phyloP scores from a whole-genome alignment of 805 yeast species.

The Ogataea nonfermentans region DNA sequence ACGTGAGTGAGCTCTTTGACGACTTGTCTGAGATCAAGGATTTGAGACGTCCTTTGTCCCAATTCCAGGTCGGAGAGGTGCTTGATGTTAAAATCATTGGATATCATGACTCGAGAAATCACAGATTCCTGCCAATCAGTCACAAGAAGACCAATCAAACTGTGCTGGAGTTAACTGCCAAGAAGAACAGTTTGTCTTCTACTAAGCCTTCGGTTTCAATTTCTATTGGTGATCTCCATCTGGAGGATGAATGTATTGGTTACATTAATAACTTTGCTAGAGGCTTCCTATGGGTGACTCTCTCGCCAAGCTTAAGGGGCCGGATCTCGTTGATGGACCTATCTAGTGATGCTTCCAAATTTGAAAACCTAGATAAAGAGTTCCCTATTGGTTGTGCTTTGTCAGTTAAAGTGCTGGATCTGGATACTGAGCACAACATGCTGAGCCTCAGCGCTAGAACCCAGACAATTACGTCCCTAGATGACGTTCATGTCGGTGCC shows the following conservation, averaged over 20 bases:
- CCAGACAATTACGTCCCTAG: slow-evolving; percentile 38
- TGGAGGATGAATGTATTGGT: slow-evolving; percentile 53
- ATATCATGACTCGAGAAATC: slow-evolving; percentile 66
- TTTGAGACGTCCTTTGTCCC: slow-evolving; percentile 53
- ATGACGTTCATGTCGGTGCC: slow-evolving; percentile 54
- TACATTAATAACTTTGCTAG: slow-evolving; percentile 63
- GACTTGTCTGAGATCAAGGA: slow-evolving; percentile 53
- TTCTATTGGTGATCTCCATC: slow-evolving; percentile 41
- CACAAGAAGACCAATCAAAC: slow-evolving; percentile 54
- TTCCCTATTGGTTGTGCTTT: slow-evolving; percentile 75
- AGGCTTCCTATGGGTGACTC: slow-evolving; percentile 64
- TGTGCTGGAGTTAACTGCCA: slow-evolving; percentile 63
- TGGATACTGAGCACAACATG: slow-evolving; percentile 53
- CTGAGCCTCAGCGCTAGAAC: slow-evolving; percentile 49
- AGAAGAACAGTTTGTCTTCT: slow-evolving; percentile 38
- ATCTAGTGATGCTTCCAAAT: slow-evolving; percentile 48
- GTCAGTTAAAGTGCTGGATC: slow-evolving; percentile 50
- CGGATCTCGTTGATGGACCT: slow-evolving; percentile 64
- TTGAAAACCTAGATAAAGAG: slow-evolving; percentile 49
- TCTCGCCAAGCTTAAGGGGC: slow-evolving; percentile 69
- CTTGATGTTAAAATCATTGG: slow-evolving; percentile 72
- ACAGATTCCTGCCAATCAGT: slow-evolving; percentile 63
- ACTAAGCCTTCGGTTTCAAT: slow-evolving; percentile 28
- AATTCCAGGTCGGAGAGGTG: slow-evolving; percentile 56
- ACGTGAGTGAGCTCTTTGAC: slow-evolving; percentile 67